Percentiles rank a stretch among this genome's conserved stretches.
Evolutionary conservation across 1,284 basidiomycete species (phyloP).

Genomic region (Sanghuangporus weigelae): DNA sequence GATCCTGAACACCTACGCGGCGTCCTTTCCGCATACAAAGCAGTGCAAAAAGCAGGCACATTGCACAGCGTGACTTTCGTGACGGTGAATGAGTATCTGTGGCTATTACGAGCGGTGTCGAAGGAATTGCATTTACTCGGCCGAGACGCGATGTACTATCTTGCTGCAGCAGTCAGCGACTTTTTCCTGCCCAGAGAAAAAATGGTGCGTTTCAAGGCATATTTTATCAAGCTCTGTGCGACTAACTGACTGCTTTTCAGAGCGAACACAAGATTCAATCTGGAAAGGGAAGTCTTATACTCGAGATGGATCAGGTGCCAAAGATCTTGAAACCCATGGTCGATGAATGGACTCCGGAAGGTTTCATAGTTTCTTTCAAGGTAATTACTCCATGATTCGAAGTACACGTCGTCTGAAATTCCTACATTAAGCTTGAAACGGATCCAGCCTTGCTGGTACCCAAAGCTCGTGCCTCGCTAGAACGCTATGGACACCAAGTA

Average conservation of each 20-base stretch:
- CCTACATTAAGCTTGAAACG: constrained; percentile 81
- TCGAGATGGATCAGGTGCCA: constrained; percentile 99
- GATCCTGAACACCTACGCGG: constrained; percentile 66
- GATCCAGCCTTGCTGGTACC: constrained; percentile 81
- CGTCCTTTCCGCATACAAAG: constrained; percentile 80
- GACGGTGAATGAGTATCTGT: constrained; percentile 95
- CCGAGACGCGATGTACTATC: constrained; percentile 84
- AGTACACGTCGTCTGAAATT: background rate
- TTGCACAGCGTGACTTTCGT: constrained; percentile 89
- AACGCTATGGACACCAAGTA: constrained; percentile 94
- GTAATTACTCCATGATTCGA: constrained; percentile 33
- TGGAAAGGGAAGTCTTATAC: constrained; percentile 84
- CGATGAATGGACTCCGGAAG: constrained; percentile 88
- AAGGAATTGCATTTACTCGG: constrained; percentile 65
- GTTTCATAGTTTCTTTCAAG: constrained; percentile 96
- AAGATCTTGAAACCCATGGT: constrained; percentile 93
- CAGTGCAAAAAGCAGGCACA: constrained; percentile 66
- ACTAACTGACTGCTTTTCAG: constrained; percentile 35
- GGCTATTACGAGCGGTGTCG: constrained; percentile 81
- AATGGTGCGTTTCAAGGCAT: constrained; percentile 53
- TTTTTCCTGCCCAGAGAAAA: constrained; percentile 92
- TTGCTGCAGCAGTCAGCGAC: constrained; percentile 96
- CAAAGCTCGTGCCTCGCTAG: constrained; percentile 83
- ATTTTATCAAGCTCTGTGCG: background rate
- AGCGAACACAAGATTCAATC: constrained; percentile 99